These are phyloP conservation scores for Parachaetomium inaequale DNA, from an alignment of 495 filamentous ascomycete genomes.

Conservation along the genomic window DNA sequence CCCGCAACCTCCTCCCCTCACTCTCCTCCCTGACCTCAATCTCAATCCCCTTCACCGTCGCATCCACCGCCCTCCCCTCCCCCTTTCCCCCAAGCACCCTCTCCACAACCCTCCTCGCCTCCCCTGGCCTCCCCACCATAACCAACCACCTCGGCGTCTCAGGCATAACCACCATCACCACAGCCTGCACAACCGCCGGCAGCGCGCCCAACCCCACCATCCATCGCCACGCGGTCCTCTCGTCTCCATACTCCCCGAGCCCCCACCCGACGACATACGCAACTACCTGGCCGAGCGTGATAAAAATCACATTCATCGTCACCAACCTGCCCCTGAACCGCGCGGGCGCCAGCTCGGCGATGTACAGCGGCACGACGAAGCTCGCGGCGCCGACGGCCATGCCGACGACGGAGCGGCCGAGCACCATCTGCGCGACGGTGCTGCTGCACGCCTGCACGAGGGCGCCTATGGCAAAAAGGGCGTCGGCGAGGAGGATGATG, in stretches of 20 bases:
- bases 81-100: conserved; percentile 59
- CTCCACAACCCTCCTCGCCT: conserved; percentile 59
- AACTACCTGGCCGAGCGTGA: conserved; percentile 80
- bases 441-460: conserved; percentile 62
- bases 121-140: conserved; percentile 55
- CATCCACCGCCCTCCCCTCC: conserved; percentile 48
- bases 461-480: conserved; percentile 72
- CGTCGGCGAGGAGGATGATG: conserved; percentile 76
- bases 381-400: conserved; percentile 78
- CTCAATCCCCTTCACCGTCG: conserved; percentile 61
- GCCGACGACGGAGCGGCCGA: conserved; percentile 76
- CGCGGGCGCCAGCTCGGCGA: conserved; percentile 78
- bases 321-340: conserved; percentile 71
- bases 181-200: conserved; percentile 68
- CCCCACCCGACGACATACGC: conserved; percentile 76
- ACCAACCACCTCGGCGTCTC: conserved; percentile 88
- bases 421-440: conserved; percentile 66
- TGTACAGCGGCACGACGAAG: conserved; percentile 79
- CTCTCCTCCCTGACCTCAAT: conserved; percentile 66
- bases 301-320: conserved; percentile 71
- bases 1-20: conserved; percentile 40
- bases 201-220: conserved; percentile 82
- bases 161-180: conserved; percentile 64
- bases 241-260: conserved; percentile 51
- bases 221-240: conserved; percentile 70